phyloP scores from a whole-genome alignment of 768 basidiomycete species.

The Naganishia friedmannii region DNA sequence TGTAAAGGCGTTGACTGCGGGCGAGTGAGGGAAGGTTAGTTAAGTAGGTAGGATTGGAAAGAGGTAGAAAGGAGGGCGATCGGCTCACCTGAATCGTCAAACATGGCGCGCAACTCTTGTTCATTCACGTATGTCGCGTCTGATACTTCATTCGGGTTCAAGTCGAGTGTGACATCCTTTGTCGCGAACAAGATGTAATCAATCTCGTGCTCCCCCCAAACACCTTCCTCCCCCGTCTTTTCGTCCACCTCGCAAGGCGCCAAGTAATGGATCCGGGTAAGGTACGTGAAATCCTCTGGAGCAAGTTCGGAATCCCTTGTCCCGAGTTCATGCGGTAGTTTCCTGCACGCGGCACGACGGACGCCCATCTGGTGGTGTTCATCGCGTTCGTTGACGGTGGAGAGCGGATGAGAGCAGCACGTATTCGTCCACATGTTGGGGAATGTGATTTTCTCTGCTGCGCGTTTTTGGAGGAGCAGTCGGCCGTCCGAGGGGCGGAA shows the following conservation, averaged over 20 bases:
- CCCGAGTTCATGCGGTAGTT: conserved; percentile 93
- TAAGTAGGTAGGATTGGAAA: background rate
- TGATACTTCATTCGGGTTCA: conserved; percentile 87
- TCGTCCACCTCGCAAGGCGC: conserved; percentile 67
- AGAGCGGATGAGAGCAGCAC: conserved; percentile 91
- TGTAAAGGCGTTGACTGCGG: conserved; percentile 78
- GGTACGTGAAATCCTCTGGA: conserved; percentile 81
- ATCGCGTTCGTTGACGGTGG: conserved; percentile 69
- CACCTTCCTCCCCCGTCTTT: conserved; percentile 53
- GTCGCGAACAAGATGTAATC: conserved; percentile 97
- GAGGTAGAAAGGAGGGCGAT: too few species aligned
- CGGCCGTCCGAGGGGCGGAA: conserved; percentile 92
- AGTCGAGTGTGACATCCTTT: conserved; percentile 72
- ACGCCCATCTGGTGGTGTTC: conserved; percentile 73
- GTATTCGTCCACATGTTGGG: conserved; percentile 99
- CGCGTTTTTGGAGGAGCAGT: conserved; percentile 88
- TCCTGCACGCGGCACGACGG: conserved; percentile 83
- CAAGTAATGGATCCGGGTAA: conserved; percentile 95
- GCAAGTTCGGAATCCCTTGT: conserved; percentile 76
- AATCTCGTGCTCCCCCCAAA: conserved; percentile 99
- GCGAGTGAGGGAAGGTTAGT: conserved; percentile 17
- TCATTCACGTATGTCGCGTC: conserved; percentile 88
- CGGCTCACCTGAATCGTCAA: conserved; percentile 51
- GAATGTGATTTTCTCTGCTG: conserved; percentile 98
- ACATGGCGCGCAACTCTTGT: conserved; percentile 85